Evolutionary conservation across 2,329 filamentous ascomycete species (phyloP).

Genomic region (Neoscytalidium dimidiatum): DNA sequence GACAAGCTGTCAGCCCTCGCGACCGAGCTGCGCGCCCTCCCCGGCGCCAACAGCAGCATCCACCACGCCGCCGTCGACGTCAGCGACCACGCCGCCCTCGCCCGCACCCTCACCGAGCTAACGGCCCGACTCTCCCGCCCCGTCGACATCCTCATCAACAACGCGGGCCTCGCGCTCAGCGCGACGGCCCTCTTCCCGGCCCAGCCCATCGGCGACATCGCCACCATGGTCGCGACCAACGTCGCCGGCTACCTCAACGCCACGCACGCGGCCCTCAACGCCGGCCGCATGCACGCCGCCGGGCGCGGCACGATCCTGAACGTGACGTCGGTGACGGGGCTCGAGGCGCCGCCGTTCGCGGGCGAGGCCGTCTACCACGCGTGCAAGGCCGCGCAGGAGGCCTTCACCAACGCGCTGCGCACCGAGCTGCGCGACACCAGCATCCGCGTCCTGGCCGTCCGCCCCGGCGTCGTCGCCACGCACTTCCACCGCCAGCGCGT

Average conservation of each 20-base stretch:
- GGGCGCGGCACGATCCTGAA: slow-evolving; percentile 51
- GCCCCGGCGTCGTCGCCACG: slow-evolving; percentile 52
- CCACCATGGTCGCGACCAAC: slow-evolving; percentile 51
- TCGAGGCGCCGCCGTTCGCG: slow-evolving; percentile 51
- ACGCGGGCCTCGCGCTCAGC: slow-evolving; percentile 51
- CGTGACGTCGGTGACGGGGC: slow-evolving; percentile 49
- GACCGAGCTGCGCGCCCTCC: slow-evolving; percentile 22
- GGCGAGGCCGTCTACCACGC: slow-evolving; percentile 54
- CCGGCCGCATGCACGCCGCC: slow-evolving; percentile 39
- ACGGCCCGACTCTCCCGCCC: slow-evolving; percentile 25
- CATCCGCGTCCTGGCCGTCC: slow-evolving; percentile 49
- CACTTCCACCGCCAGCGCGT: slow-evolving; percentile 52
- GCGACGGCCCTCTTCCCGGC: slow-evolving; percentile 47
- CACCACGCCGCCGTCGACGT: slow-evolving; percentile 35
- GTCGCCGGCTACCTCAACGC: slow-evolving; percentile 52
- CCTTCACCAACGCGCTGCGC: slow-evolving; percentile 51
- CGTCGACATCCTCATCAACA: slow-evolving; percentile 52
- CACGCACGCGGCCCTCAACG: slow-evolving; percentile 49
- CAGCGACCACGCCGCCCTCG: slow-evolving; percentile 32
- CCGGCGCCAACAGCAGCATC: slow-evolving; percentile 11
- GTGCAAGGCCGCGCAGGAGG: slow-evolving; percentile 51
- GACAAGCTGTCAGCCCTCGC: slow-evolving; percentile 30
- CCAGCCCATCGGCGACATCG: slow-evolving; percentile 44
- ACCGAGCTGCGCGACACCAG: slow-evolving; percentile 51
- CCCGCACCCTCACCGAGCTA: slow-evolving; percentile 34